Conservation (phyloP, 2,329 filamentous ascomycete species). For the Zopfia rhizophila region DNA sequence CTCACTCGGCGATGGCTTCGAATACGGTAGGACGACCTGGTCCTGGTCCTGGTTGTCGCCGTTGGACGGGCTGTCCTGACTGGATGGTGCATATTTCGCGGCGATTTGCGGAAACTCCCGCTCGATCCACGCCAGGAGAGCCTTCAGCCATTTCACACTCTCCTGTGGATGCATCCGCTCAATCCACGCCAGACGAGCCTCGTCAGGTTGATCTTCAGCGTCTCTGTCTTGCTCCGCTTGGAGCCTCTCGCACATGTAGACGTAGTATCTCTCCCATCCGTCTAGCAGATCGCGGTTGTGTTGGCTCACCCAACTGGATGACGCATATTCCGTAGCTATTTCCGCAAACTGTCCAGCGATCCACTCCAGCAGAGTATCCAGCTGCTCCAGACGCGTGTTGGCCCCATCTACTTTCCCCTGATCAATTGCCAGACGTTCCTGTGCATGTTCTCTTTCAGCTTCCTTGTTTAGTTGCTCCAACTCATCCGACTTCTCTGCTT, state of each 20-base stretch:
- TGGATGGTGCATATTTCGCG: conserved; percentile 8
- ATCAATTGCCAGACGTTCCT: not conserved
- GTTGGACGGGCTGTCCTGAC: conserved; percentile 7
- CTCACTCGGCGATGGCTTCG: conserved; percentile 4
- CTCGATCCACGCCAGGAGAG: conserved; percentile 11
- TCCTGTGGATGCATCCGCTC: conserved; percentile 5
- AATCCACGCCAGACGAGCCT: not conserved
- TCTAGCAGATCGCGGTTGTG: conserved; percentile 12
- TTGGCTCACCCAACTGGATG: conserved; percentile 5
- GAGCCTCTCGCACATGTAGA: conserved; percentile 9
- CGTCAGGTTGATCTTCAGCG: not conserved
- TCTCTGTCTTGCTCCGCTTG: conserved; percentile 5
- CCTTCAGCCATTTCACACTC: conserved; percentile 5
- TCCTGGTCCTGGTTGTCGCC: conserved; percentile 4
- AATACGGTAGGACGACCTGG: conserved; percentile 5
- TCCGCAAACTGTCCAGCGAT: conserved; percentile 10
- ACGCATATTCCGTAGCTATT: conserved; percentile 10
- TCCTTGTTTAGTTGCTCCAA: conserved; percentile 5
- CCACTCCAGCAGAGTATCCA: conserved; percentile 12
- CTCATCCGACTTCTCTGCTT: conserved; percentile 12
- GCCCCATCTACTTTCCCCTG: conserved; percentile 5
- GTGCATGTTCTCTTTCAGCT: conserved; percentile 2
- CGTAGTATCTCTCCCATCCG: conserved; percentile 11
- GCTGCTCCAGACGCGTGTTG: conserved; percentile 9
- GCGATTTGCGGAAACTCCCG: conserved; percentile 11